These are phyloP conservation scores for Clathrus columnatus DNA, from an alignment of 768 basidiomycete species.

Conservation along the genomic window DNA sequence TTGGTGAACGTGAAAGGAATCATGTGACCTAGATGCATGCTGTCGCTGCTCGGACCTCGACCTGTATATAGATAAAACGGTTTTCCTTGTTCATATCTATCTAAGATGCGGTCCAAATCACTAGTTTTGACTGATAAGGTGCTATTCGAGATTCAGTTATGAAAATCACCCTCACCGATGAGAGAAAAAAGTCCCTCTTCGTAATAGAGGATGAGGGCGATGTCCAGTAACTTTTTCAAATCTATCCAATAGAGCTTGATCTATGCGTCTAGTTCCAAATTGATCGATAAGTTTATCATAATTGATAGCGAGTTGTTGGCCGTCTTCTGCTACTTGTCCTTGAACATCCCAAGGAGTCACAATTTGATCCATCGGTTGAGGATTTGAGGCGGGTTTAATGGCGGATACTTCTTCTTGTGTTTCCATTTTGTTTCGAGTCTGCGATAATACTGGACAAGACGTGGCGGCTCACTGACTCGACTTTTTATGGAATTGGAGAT, in stretches of 20 bases:
- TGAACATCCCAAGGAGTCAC: slow-evolving; percentile 99
- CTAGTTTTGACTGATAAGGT: slow-evolving; percentile 31
- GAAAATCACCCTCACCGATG: slow-evolving; percentile 58
- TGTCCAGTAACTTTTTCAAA: slow-evolving; percentile 89
- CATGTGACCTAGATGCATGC: slow-evolving; percentile 97
- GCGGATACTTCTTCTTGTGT: slow-evolving; percentile 13
- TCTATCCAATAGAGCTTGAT: slow-evolving; percentile 66
- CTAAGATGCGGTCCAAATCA: slow-evolving; percentile 88
- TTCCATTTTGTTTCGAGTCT: background rate
- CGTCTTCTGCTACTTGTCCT: slow-evolving; percentile 79
- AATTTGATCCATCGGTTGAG: slow-evolving; percentile 50
- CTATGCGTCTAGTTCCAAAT: slow-evolving; percentile 84
- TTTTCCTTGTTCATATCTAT: slow-evolving; percentile 93
- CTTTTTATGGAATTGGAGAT: too few relatives aligned
- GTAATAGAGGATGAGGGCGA: slow-evolving; percentile 77
- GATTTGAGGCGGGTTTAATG: slow-evolving; percentile 21
- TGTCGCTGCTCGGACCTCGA: slow-evolving; percentile 91
- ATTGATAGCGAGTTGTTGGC: slow-evolving; percentile 88
- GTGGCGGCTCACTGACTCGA: too few relatives aligned
- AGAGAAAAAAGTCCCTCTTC: slow-evolving; percentile 95
- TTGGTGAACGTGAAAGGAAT: slow-evolving; percentile 96
- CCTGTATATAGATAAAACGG: slow-evolving; percentile 98
- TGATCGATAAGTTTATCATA: slow-evolving; percentile 92
- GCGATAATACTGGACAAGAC: too few relatives aligned
- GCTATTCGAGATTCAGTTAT: background rate